Conservation (phyloP, 2,329 filamentous ascomycete species). For the Neopestalotiopsis sp. region DNA sequence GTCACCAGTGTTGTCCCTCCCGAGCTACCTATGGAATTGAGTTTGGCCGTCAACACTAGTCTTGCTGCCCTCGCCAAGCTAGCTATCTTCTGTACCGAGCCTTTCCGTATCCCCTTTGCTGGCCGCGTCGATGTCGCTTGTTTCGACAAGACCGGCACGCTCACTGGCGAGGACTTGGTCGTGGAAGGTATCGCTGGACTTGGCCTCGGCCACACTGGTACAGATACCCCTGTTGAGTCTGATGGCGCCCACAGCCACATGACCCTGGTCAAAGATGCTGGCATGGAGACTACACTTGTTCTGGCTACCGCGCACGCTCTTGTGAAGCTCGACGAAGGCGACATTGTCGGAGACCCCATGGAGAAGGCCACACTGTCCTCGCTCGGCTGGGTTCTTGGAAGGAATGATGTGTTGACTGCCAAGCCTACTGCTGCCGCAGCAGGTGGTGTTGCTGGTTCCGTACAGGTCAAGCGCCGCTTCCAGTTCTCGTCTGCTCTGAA, state of each 20-base stretch:
- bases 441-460: slow-evolving; percentile 68
- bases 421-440: slow-evolving; percentile 57
- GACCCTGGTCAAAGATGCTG: slow-evolving; percentile 70
- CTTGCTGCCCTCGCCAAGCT: slow-evolving; percentile 91
- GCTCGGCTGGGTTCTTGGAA: slow-evolving; percentile 90
- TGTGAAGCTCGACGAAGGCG: slow-evolving; percentile 94
- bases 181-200: slow-evolving; percentile 96
- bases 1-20: slow-evolving; percentile 98
- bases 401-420: slow-evolving; percentile 81
- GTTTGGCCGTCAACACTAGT: slow-evolving; percentile 96
- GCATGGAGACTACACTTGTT: slow-evolving; percentile 86
- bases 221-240: slow-evolving; percentile 67
- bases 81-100: slow-evolving; percentile 98
- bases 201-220: slow-evolving; percentile 70
- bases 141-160: slow-evolving; percentile 97
- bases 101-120: slow-evolving; percentile 96
- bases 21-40: slow-evolving; percentile 97
- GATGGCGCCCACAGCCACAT: slow-evolving; percentile 86
- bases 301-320: slow-evolving; percentile 94
- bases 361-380: slow-evolving; percentile 93
- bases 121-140: slow-evolving; percentile 95
- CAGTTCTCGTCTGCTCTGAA: slow-evolving; percentile 98
- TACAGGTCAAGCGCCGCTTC: slow-evolving; percentile 95
- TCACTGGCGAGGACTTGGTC: slow-evolving; percentile 95
- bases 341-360: slow-evolving; percentile 98